Evolutionary conservation across 805 yeast species (phyloP), one percentile per base, ranked within the genome.

Genomic region (Nadsonia fulvescens): DNA sequence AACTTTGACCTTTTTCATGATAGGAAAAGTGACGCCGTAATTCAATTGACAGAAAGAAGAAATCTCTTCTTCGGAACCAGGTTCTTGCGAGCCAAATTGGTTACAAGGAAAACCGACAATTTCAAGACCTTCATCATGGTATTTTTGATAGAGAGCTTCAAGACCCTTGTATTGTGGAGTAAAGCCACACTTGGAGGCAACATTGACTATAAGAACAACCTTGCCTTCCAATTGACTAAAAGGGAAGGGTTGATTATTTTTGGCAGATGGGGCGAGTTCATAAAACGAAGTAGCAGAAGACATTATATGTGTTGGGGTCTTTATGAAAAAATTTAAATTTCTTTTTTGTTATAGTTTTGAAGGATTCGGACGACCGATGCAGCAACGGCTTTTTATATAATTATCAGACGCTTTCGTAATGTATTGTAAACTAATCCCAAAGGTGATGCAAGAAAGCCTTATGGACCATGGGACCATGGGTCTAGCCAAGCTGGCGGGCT

Each of bases 1-100:
- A 39, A 89, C 96, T 21, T 86, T 83, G 32, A 82, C 51, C 61
- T 83, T 86, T 47, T 66, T 61, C 66, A 86, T 55, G 16, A 86
- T 63, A 15, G 94, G 94, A 72, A 89, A 86, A n/a, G 75, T 58
- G 22, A 86, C 95, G 29, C 94, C 94, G 49, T 71, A 89, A 58
- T 79, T 82, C 42, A 70, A 44, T 22, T 65, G 52, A 51, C 94
- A 82, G 54, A 75, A 76, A 23, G 60, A 49, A 12, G 67, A 70
- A 36, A 79, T 78, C 42, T 76, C 82, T 30, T 69, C 63, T 26
- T 64, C 68, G 3, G 64, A 43, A 4, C 70, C 71, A 4, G 38
- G 89, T 73, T 51, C 83, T 78, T 57, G 89, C 75, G 39, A 65
- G 55, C 75, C 83, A 46, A 82, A 82, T 47, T 81, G 93, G 53